Conservation (phyloP, 2,329 filamentous ascomycete species). For the Magnaporthiopsis rhizophila region DNA sequence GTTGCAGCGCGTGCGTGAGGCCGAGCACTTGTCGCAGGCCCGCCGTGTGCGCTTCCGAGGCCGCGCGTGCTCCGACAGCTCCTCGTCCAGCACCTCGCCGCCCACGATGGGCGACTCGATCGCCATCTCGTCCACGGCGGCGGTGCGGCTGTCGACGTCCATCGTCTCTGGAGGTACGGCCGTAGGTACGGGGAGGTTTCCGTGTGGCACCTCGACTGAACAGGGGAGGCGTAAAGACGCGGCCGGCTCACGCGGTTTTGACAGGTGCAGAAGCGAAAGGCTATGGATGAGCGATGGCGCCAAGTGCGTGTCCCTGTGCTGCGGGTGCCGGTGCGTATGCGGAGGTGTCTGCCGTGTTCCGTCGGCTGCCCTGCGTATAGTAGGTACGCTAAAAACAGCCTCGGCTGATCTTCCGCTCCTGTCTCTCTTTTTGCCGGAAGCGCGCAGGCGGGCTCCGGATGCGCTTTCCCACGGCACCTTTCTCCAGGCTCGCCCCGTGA, state of each 20-base stretch:
- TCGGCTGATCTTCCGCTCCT: background rate
- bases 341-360: no score
- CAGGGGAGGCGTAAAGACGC: background rate
- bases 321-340: background rate
- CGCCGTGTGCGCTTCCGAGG: constrained; percentile 19
- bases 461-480: background rate
- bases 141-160: background rate
- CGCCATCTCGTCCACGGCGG: constrained; percentile 4
- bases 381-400: background rate
- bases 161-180: background rate
- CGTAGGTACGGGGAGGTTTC: background rate
- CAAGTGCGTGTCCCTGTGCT: background rate
- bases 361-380: background rate
- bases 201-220: background rate
- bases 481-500: background rate
- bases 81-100: background rate
- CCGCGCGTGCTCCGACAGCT: constrained; percentile 9
- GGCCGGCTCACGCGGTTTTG: background rate
- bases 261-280: background rate
- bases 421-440: background rate
- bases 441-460: background rate
- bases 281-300: no score
- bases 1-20: constrained; percentile 33
- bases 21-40: constrained; percentile 30
- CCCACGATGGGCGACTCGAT: constrained; percentile 5